These are phyloP conservation scores for Chrysanthemum lavandulifolium DNA, from an alignment of 129 eudicot species.

Conservation along the genomic window DNA sequence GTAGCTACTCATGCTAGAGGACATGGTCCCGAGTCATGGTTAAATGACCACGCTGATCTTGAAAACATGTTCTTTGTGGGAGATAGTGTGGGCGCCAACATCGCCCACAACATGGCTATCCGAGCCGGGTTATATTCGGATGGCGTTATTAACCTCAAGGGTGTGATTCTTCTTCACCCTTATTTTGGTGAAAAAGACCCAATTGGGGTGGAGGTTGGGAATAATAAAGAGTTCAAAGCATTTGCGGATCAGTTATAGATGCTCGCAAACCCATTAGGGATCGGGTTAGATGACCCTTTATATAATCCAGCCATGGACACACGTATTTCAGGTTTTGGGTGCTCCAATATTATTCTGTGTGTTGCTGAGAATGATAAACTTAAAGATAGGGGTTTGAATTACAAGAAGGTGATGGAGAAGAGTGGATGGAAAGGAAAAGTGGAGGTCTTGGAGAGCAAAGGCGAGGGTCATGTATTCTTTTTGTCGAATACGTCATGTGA, in stretches of 20 bases:
- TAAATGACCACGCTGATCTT: too few relatives aligned
- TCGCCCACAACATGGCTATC: too few relatives aligned
- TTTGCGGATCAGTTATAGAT: not conserved
- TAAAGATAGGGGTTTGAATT: constrained; percentile 12
- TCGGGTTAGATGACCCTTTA: constrained; percentile 15
- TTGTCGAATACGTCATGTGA: not conserved
- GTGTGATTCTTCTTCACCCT: too few relatives aligned
- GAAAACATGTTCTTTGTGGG: too few relatives aligned
- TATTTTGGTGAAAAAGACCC: too few relatives aligned
- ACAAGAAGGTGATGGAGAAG: constrained; percentile 15
- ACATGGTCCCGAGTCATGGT: too few relatives aligned
- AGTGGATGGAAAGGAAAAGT: constrained; percentile 24
- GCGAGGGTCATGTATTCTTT: constrained; percentile 27
- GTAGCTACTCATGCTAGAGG: too few relatives aligned
- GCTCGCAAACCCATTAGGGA: not conserved
- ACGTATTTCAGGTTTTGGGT: not conserved
- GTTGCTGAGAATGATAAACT: constrained; percentile 18
- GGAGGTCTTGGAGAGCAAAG: constrained; percentile 18
- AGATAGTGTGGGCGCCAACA: too few relatives aligned
- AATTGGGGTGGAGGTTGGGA: too few relatives aligned
- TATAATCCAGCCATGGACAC: constrained; percentile 9
- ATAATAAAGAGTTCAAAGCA: not conserved
- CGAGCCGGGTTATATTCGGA: too few relatives aligned
- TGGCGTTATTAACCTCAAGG: too few relatives aligned
- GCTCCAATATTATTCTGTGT: constrained; percentile 9